Conservation (phyloP, 2,329 filamentous ascomycete species). For the Thelonectria olida region DNA sequence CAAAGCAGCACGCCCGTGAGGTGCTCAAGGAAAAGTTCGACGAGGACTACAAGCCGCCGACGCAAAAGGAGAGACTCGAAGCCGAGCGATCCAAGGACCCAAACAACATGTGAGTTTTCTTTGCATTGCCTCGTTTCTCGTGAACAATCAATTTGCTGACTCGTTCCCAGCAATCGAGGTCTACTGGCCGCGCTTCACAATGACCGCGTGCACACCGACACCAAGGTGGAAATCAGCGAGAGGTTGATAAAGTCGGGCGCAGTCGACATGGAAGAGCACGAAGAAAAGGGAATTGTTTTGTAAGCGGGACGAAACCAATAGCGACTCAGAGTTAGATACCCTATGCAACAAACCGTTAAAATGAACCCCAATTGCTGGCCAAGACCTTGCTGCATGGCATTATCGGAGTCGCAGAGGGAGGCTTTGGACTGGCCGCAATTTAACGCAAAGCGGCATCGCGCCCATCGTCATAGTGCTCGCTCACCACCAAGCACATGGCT, state of each 20-base stretch:
- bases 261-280: background rate
- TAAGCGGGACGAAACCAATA: background rate
- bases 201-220: background rate
- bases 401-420: too few relatives aligned
- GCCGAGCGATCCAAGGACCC: background rate
- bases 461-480: background rate
- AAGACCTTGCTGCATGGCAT: too few relatives aligned
- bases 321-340: too few relatives aligned
- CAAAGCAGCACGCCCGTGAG: background rate
- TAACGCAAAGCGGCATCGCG: background rate
- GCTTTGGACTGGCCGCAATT: too few relatives aligned
- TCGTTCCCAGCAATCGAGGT: too few relatives aligned
- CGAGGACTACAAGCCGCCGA: background rate
- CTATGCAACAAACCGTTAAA: too few relatives aligned
- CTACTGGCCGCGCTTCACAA: background rate
- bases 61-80: background rate
- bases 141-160: background rate
- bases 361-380: too few relatives aligned
- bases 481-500: background rate
- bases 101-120: background rate
- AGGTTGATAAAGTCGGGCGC: background rate
- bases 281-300: background rate
- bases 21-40: background rate
- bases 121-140: background rate
- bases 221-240: background rate